Percentiles rank a stretch among this genome's conserved stretches.
Evolutionary conservation across 163 green algal genomes (phyloP).

Genomic region (Picocystis sp.): DNA sequence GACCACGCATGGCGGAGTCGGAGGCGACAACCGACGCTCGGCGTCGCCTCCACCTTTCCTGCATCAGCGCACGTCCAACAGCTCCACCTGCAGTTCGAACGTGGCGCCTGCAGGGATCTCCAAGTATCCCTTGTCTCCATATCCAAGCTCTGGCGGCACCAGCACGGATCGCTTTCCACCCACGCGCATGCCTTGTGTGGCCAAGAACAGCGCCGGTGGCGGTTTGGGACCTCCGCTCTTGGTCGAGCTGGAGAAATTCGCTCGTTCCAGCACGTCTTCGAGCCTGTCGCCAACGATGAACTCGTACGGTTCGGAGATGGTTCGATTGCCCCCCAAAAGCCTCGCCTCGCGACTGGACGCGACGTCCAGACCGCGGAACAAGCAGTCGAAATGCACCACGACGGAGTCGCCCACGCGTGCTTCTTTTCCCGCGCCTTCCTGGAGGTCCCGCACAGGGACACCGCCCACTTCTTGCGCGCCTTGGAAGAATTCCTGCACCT

Average conservation of each 20-base stretch:
- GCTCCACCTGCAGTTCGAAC: conserved; percentile 52
- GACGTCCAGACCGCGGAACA: conserved; percentile 59
- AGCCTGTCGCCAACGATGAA: conserved; percentile 41
- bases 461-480: too few species aligned
- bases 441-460: too few species aligned
- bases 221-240: conserved; percentile 46
- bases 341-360: conserved; percentile 51
- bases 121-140: conserved; percentile 43
- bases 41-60: too few species aligned
- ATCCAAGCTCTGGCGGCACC: conserved; percentile 55
- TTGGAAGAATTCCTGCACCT: too few species aligned
- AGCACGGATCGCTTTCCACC: conserved; percentile 56
- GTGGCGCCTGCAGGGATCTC: conserved; percentile 46
- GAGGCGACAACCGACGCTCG: too few species aligned
- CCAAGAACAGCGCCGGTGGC: conserved; percentile 45
- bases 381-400: conserved; percentile 64
- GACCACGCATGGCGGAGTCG: too few species aligned
- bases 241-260: not conserved
- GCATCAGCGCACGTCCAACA: conserved; percentile 22
- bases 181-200: conserved; percentile 58
- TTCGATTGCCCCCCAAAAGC: conserved; percentile 65
- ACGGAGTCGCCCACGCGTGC: too few species aligned
- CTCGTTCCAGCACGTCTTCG: conserved; percentile 2
- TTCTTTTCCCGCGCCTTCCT: too few species aligned
- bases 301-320: conserved; percentile 63